A percentile compares a stretch with the other conserved stretches of the same genome.
phyloP scores from a whole-genome alignment of 2,329 filamentous ascomycete genomes.

The Diaporthe citriasiana region DNA sequence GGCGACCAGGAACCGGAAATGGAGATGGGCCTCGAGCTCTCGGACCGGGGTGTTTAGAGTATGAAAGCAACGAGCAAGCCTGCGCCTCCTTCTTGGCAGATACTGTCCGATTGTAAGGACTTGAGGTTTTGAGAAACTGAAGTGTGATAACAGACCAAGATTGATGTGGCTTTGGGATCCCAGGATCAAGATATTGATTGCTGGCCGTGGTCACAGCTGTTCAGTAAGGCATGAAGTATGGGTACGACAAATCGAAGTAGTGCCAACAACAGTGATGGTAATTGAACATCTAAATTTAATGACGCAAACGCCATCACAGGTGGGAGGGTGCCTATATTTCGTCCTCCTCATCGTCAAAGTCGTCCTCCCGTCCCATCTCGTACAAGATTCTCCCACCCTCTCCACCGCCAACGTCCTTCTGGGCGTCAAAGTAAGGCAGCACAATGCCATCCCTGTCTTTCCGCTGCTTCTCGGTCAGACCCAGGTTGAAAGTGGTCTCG shows the following conservation, averaged over 20 bases:
- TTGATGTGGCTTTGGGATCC: not conserved
- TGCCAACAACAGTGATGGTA: not conserved
- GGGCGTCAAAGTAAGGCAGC: slow-evolving; percentile 96
- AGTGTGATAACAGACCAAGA: not conserved
- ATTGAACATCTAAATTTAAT: not conserved
- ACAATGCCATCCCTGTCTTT: slow-evolving; percentile 90
- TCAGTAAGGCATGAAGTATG: not conserved
- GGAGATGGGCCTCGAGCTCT: not conserved
- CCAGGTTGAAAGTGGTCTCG: slow-evolving; percentile 86
- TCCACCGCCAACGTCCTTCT: slow-evolving; percentile 82
- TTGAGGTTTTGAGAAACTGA: not conserved
- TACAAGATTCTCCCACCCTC: slow-evolving; percentile 95
- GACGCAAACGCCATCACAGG: slow-evolving; percentile 40
- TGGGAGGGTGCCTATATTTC: slow-evolving; percentile 74
- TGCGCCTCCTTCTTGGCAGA: not conserved
- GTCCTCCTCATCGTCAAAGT: slow-evolving; percentile 80
- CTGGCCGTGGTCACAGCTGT: not conserved
- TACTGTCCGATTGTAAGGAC: not conserved
- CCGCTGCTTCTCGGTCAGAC: slow-evolving; percentile 91
- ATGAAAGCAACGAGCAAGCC: not conserved
- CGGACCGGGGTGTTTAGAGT: not conserved
- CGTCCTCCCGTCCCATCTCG: slow-evolving; percentile 96
- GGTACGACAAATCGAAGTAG: not conserved
- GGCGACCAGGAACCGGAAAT: not conserved
- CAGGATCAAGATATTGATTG: not conserved